Evolutionary conservation across 1,284 basidiomycete genomes (phyloP).

Genomic region (Trametes sp.): DNA sequence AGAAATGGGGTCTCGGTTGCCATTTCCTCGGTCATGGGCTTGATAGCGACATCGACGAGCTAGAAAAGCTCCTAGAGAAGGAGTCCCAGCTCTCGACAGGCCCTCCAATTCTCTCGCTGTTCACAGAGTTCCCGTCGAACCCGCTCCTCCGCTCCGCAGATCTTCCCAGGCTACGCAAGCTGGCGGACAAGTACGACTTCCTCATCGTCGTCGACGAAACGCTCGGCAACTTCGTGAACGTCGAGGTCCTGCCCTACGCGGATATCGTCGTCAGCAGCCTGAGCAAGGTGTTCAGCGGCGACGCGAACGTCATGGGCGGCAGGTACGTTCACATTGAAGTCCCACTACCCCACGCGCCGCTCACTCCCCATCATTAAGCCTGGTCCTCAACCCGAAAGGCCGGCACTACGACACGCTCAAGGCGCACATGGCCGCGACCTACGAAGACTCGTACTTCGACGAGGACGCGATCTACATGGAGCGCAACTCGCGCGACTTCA

Average conservation of each 20-base stretch:
- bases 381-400: conserved; percentile 87
- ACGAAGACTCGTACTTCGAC: conserved; percentile 90
- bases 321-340: conserved; percentile 60
- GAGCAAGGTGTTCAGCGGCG: conserved; percentile 96
- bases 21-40: conserved; percentile 90
- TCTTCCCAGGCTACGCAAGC: conserved; percentile 75
- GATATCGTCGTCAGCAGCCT: conserved; percentile 96
- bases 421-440: conserved; percentile 62
- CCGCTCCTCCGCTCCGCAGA: conserved; percentile 89
- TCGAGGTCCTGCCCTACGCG: conserved; percentile 89
- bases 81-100: conserved; percentile 51
- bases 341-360: not conserved
- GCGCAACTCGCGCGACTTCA: conserved; percentile 95
- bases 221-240: conserved; percentile 96
- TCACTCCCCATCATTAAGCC: conserved; percentile 51
- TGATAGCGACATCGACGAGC: conserved; percentile 76
- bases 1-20: conserved; percentile 98
- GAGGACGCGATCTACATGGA: conserved; percentile 98
- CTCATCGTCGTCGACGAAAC: conserved; percentile 95
- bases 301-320: conserved; percentile 97
- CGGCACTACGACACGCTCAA: conserved; percentile 76
- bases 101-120: conserved; percentile 69
- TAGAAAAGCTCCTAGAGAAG: conserved; percentile 71
- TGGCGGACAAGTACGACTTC: conserved; percentile 93
- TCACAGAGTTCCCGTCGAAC: conserved; percentile 95